These are phyloP conservation scores for Corylus avellana DNA, from an alignment of 306 rosid species.

Conservation along the genomic window DNA sequence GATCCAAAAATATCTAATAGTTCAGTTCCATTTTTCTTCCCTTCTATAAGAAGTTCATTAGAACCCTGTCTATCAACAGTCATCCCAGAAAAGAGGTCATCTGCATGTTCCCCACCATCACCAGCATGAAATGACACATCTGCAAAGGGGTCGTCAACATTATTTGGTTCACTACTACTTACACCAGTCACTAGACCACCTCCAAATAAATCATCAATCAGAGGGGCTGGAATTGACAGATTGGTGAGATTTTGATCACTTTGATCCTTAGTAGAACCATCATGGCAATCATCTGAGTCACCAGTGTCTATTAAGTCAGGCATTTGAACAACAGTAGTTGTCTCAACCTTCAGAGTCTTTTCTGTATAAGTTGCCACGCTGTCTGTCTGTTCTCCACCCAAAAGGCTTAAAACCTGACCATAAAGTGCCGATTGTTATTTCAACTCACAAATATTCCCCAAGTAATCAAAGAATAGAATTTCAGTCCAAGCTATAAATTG, in stretches of 20 bases:
- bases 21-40: constrained; percentile 47
- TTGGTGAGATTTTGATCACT: constrained; percentile 45
- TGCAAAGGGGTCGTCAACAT: constrained; percentile 85
- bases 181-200: constrained; percentile 47
- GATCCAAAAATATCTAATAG: constrained; percentile 72
- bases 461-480: neutral
- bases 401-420: constrained; percentile 77
- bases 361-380: constrained; percentile 47
- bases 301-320: constrained; percentile 89
- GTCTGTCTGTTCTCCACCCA: constrained; percentile 68
- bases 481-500: neutral
- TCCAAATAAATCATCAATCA: constrained; percentile 89
- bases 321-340: constrained; percentile 48
- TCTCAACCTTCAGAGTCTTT: constrained; percentile 45
- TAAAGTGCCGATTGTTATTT: constrained; percentile 24
- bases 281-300: constrained; percentile 48
- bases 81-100: constrained; percentile 88
- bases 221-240: constrained; percentile 48
- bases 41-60: constrained; percentile 37
- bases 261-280: constrained; percentile 36
- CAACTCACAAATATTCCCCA: constrained; percentile 2
- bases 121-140: constrained; percentile 82
- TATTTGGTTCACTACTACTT: constrained; percentile 49
- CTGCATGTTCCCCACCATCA: constrained; percentile 56
- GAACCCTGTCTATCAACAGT: constrained; percentile 54